These are phyloP conservation scores for Pseudisothecium myosuroides DNA, from an alignment of 225 moss, liverwort and hornwort species.

Conservation along the genomic window DNA sequence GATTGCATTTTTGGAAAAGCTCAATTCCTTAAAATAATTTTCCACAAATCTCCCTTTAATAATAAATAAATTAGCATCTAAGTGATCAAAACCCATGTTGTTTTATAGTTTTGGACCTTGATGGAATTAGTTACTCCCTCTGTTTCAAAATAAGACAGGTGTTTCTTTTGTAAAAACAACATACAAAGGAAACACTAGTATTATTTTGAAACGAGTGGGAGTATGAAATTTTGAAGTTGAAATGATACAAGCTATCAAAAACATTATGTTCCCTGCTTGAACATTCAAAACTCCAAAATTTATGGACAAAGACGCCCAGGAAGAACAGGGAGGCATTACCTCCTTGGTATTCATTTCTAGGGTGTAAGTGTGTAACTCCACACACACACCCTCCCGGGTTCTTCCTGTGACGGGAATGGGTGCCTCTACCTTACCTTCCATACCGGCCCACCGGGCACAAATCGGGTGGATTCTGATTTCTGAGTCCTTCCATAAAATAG, in stretches of 20 bases:
- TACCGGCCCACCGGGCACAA: too few species aligned
- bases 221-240: background rate
- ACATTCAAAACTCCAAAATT: too few species aligned
- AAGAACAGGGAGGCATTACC: too few species aligned
- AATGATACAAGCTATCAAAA: background rate
- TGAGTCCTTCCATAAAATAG: background rate
- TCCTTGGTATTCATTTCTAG: too few species aligned
- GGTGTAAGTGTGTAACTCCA: too few species aligned
- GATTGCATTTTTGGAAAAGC: background rate
- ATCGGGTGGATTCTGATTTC: too few species aligned
- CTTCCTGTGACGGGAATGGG: too few species aligned
- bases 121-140: background rate
- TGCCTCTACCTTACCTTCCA: too few species aligned
- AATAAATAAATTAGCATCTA: background rate
- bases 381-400: too few species aligned
- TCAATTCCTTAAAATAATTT: background rate
- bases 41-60: background rate
- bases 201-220: background rate
- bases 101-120: background rate
- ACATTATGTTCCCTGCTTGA: background rate
- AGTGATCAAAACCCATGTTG: accelerated
- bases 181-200: accelerated
- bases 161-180: too few species aligned
- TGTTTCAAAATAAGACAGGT: background rate
- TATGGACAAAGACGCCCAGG: too few species aligned